Conservation (phyloP, 164 flowering plant species). For the Liriodendron chinense region DNA sequence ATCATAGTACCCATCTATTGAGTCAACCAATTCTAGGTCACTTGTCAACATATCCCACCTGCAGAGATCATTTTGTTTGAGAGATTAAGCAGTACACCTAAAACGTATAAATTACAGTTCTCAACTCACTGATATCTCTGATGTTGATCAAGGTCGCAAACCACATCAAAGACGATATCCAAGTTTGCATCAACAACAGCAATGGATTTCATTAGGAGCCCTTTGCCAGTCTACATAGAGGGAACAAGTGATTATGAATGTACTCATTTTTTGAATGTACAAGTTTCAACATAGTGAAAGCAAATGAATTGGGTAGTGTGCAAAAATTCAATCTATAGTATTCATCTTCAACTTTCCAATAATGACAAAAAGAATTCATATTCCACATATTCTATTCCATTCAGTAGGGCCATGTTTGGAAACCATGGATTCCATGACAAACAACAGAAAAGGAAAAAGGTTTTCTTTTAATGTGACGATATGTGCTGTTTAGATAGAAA, state of each 20-base stretch:
- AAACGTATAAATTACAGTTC: neutral
- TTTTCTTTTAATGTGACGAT: too few relatives aligned
- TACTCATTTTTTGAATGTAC: neutral
- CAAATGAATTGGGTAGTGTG: neutral
- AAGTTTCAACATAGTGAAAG: neutral
- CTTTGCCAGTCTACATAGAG: constrained; percentile 53
- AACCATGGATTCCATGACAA: too few relatives aligned
- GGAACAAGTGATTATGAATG: neutral
- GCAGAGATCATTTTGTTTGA: constrained; percentile 36
- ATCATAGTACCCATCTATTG: constrained; percentile 78
- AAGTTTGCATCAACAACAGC: constrained; percentile 79
- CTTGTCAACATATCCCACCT: constrained; percentile 94
- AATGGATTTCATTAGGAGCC: constrained; percentile 74
- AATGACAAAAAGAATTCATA: neutral
- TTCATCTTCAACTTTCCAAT: neutral
- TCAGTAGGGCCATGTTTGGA: neutral
- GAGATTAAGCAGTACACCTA: constrained; percentile 12
- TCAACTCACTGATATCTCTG: constrained; percentile 83
- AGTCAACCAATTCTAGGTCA: constrained; percentile 77
- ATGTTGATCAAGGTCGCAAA: constrained; percentile 56
- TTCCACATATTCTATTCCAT: neutral
- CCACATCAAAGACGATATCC: constrained; percentile 78
- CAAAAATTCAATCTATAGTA: neutral
- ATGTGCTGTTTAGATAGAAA: too few relatives aligned
- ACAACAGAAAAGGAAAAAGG: too few relatives aligned